These are phyloP conservation scores for Thermomyces lanuginosus DNA, from an alignment of 2,329 filamentous ascomycete genomes.

Conservation along the genomic window DNA sequence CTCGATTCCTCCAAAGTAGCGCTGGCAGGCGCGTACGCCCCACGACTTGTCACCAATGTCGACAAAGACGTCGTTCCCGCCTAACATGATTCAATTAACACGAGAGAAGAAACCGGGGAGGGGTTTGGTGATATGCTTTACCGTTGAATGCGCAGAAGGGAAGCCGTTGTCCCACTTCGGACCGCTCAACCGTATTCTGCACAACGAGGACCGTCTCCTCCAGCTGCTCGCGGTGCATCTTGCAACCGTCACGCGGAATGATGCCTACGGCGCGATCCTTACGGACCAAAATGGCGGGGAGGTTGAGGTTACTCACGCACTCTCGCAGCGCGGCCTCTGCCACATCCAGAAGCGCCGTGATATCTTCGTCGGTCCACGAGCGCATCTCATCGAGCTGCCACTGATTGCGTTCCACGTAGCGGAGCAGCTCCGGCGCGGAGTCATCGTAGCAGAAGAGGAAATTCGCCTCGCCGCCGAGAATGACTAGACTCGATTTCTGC, in stretches of 20 bases:
- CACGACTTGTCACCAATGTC: slow-evolving; percentile 97
- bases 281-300: slow-evolving; percentile 65
- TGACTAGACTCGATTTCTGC: slow-evolving; percentile 63
- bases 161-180: slow-evolving; percentile 47
- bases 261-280: slow-evolving; percentile 81
- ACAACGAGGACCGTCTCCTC: slow-evolving; percentile 93
- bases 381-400: slow-evolving; percentile 45
- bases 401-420: slow-evolving; percentile 41
- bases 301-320: slow-evolving; percentile 60
- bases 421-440: slow-evolving; percentile 48
- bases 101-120: slow-evolving; percentile 1
- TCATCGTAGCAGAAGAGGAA: slow-evolving; percentile 74
- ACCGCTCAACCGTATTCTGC: slow-evolving; percentile 80
- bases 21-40: slow-evolving; percentile 84
- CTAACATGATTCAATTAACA: slow-evolving; percentile 13
- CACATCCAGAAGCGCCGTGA: slow-evolving; percentile 67
- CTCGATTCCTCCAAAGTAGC: slow-evolving; percentile 64
- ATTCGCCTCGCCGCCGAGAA: slow-evolving; percentile 93
- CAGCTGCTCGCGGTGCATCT: slow-evolving; percentile 70
- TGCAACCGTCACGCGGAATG: slow-evolving; percentile 46
- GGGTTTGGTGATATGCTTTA: slow-evolving; percentile 11
- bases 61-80: slow-evolving; percentile 92
- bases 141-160: slow-evolving; percentile 97
- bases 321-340: slow-evolving; percentile 72
- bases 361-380: slow-evolving; percentile 44